These are phyloP conservation scores for Ambrosia hybrid DNA, from an alignment of 140 eudicot species.

Conservation along the genomic window DNA sequence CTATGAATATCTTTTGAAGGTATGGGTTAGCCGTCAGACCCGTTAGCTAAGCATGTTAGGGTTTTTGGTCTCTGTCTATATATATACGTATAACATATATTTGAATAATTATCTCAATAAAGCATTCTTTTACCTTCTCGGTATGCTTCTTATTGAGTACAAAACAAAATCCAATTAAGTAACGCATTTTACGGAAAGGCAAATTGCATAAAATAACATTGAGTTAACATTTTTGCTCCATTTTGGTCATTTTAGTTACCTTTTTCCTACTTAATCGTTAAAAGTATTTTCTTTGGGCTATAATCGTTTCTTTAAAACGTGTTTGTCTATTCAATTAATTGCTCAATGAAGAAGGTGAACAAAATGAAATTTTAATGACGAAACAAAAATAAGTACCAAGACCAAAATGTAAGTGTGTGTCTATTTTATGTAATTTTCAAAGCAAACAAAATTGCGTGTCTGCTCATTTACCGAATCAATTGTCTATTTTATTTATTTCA, in stretches of 20 bases:
- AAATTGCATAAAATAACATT: not conserved
- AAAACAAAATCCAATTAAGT: not conserved
- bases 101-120: not conserved
- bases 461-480: not conserved
- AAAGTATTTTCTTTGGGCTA: not conserved
- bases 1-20: slow-evolving; percentile 97
- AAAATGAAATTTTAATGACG: not conserved
- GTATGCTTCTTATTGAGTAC: slow-evolving; percentile 12
- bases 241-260: not conserved
- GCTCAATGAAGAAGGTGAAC: slow-evolving; percentile 1
- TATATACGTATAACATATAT: not conserved
- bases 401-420: not conserved
- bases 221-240: not conserved
- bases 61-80: not conserved
- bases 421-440: slow-evolving; percentile 8
- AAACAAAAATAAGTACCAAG: not conserved
- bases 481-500: not conserved
- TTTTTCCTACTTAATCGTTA: not conserved
- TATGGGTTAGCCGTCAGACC: slow-evolving; percentile 6
- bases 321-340: not conserved
- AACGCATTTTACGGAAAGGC: not conserved
- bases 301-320: not conserved
- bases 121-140: not conserved
- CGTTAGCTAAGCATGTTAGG: not conserved
- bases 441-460: not conserved